Base-by-base conservation (phyloP, 2,329 filamentous ascomycete species). In the Alternaria gansuensis region DNA sequence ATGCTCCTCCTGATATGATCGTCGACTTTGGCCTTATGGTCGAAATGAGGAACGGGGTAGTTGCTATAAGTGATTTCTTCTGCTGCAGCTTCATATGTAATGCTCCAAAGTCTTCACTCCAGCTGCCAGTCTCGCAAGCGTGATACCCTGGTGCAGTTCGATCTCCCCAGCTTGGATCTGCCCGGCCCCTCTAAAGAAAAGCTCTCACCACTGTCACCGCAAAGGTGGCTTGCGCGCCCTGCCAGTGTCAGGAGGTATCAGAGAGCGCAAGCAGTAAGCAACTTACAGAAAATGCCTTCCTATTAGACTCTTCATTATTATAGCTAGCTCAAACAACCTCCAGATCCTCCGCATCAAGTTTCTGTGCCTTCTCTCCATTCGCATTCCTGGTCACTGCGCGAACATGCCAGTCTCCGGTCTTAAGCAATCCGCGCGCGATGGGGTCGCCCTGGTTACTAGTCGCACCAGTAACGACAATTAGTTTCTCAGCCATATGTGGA, bases 321-420 rank as follows among this genome's bases (percentile, higher is more conserved):
- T 60, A 54, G 36, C 57, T 45, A 10, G 46, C 64, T 52, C 59
- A 37, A 1, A 80, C 70, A 14, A 81, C 64, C 37, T 82, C 79
- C 28, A 79, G 66, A 17, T 78, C 79, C 40, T 64, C 62, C 0
- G 53, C 63, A n/a, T 65, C 61, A 28, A 79, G 71, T 4, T 48
- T 52, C 21, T 62, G 53, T 9, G 67, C 60, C 23, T 60, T 60
- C 21, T 41, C 14, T n/a, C 60, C 65, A 3, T 52, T 34, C 0
- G 37, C 11, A 74, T 64, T 81, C 75, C 69, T 77, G 71, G 83
- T 24, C 79, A 85, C 66, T 80, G 82, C 13, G 78, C 83, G 46
- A 74, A 84, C 57, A 79, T 82, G 72, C 82, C 83, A 77, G 79
- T 79, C 31, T 75, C 78, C 11, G 79, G 81, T 52, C 37, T 81